Evolutionary conservation across 257 asterid genomes (phyloP).

Genomic region (Sherardia arvensis): DNA sequence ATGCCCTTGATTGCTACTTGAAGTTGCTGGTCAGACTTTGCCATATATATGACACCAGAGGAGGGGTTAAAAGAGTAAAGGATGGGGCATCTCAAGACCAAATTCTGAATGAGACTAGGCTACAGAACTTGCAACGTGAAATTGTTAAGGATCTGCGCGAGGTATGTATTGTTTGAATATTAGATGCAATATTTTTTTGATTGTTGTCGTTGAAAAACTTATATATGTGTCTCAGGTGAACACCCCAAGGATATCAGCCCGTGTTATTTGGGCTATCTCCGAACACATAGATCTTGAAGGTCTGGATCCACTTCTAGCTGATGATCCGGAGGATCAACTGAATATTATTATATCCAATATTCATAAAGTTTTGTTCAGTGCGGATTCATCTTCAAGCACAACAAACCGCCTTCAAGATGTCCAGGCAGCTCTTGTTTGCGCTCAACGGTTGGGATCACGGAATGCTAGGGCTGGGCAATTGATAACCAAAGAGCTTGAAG

Average conservation of each 20-base stretch:
- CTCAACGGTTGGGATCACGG: conserved; percentile 80
- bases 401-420: conserved; percentile 81
- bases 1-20: conserved; percentile 86
- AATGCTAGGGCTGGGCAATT: conserved; percentile 77
- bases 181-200: not conserved
- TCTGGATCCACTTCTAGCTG: conserved; percentile 81
- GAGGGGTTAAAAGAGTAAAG: conserved; percentile 86
- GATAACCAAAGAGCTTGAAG: conserved; percentile 80
- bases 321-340: conserved; percentile 79
- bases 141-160: conserved; percentile 73
- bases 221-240: conserved; percentile 51
- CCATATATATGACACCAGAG: conserved; percentile 81
- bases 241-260: conserved; percentile 68
- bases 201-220: conserved; percentile 6
- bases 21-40: conserved; percentile 85
- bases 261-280: conserved; percentile 80
- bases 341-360: conserved; percentile 59
- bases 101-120: conserved; percentile 76
- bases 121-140: conserved; percentile 76
- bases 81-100: conserved; percentile 95
- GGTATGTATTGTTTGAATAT: conserved; percentile 26
- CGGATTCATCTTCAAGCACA: conserved; percentile 59
- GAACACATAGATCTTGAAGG: conserved; percentile 85
- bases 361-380: conserved; percentile 61
- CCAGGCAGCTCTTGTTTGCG: conserved; percentile 82